phyloP scores from a whole-genome alignment of 345 rosid species.

The Geranium brycei region DNA sequence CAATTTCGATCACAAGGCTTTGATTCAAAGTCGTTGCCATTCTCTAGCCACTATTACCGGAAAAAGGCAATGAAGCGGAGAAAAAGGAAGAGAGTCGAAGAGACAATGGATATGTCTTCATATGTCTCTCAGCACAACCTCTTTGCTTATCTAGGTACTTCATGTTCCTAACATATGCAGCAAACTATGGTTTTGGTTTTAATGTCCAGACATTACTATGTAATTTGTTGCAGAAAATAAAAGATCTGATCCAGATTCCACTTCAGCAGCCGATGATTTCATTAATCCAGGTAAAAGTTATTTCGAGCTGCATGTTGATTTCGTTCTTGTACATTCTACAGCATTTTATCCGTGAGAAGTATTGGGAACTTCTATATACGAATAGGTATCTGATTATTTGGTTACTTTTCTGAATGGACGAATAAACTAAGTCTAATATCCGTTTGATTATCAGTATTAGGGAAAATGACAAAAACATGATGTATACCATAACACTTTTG shows the following conservation, averaged over 20 bases:
- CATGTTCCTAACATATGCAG: constrained; percentile 13
- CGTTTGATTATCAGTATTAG: too few relatives aligned
- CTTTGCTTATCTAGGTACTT: constrained; percentile 24
- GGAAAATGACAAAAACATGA: too few relatives aligned
- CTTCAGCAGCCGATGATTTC: background rate
- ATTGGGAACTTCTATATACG: background rate
- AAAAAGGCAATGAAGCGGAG: constrained; percentile 56
- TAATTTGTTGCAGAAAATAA: background rate
- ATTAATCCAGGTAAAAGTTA: constrained; percentile 2
- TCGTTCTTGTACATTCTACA: constrained; percentile 6
- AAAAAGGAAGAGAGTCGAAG: constrained; percentile 65
- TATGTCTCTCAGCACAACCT: constrained; percentile 44
- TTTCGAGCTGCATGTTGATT: background rate
- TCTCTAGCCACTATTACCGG: constrained; percentile 34
- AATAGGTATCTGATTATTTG: background rate
- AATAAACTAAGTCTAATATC: too few relatives aligned
- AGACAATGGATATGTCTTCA: constrained; percentile 32
- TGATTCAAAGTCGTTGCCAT: constrained; percentile 63
- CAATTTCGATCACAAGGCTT: constrained; percentile 37
- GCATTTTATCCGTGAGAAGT: background rate
- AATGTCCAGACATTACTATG: constrained; percentile 20
- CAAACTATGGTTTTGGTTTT: constrained; percentile 4
- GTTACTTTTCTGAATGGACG: too few relatives aligned
- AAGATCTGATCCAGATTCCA: background rate
- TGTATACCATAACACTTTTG: too few relatives aligned